Base-by-base conservation (phyloP, 2,329 filamentous ascomycete species). In the Waltergamsia citrina region DNA sequence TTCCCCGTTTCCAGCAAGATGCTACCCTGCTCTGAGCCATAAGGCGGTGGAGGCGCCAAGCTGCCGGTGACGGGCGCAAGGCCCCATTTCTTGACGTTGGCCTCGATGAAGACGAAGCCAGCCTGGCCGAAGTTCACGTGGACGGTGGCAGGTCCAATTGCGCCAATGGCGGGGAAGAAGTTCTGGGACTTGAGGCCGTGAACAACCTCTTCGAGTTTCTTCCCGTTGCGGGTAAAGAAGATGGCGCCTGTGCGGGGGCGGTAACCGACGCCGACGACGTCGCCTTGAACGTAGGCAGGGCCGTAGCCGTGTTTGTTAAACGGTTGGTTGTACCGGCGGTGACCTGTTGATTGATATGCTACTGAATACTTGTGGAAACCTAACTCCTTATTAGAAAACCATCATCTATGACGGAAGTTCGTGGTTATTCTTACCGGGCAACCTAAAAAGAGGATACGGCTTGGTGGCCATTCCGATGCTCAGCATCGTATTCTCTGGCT, bases 81-180 rank as follows among this genome's bases (percentile, higher is more conserved):
- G 3, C 92, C 92, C 92, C 92, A 98, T 68, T 96, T 98, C 76
- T 98, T 98, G 40, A 98, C 92, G 50, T 98, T 98, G 41, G 90
- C 92, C 60, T 98, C 92, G 47, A 98, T 96, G 52, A 96, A 98
- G 32, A 98, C 92, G 52, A 96, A 98, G 22, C 92, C 92, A 51
- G 92, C 85, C 56, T 98, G 92, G 7, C 92, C 92, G 55, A 98
- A 93, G 57, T 98, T 98, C 53, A 96, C 92, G 54, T 98, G 90
- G 2, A 98, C 76, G 21, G 81, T 81, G 49, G 85, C 88, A 12
- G 92, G 92, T 1, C 92, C 92, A 52, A 92, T 95, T 37, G 92
- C 88, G 28, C 92, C 92, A n/a, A 98, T 76, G 0, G 92, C 92
- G 1, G 92, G 92, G 61, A 98, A 98, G 64, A 96, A 92, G 56